Conservation (phyloP, 2,329 filamentous ascomycete species). For the Claviceps sp. region DNA sequence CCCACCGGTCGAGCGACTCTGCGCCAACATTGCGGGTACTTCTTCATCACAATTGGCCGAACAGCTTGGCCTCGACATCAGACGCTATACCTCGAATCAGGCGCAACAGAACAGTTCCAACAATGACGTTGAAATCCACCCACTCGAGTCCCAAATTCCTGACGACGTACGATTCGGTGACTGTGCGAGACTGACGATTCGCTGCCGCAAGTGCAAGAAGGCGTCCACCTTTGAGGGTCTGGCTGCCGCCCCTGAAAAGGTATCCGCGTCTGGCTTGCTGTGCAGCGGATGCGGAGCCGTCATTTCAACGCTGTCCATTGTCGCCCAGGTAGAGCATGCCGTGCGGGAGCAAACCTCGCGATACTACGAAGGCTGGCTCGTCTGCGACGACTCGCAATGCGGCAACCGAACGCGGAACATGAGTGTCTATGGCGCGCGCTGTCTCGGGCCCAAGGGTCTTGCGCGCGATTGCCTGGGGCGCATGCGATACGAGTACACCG, state of each 20-base stretch:
- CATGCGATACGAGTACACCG: constrained; percentile 78
- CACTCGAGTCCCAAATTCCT: constrained; percentile 86
- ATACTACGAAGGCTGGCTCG: constrained; percentile 88
- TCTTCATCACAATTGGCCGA: constrained; percentile 83
- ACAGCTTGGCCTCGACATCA: constrained; percentile 81
- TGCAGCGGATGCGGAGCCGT: constrained; percentile 56
- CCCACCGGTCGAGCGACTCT: constrained; percentile 92
- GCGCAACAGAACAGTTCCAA: constrained; percentile 34
- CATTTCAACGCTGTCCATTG: constrained; percentile 58
- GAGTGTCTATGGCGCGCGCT: constrained; percentile 82
- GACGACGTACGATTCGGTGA: constrained; percentile 82
- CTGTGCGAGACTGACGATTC: constrained; percentile 61
- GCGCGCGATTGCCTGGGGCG: constrained; percentile 72
- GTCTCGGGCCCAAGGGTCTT: constrained; percentile 74
- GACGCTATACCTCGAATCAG: constrained; percentile 54
- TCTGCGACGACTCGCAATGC: constrained; percentile 82
- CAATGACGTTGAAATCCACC: constrained; percentile 64
- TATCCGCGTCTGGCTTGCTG: constrained; percentile 61
- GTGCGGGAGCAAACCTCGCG: constrained; percentile 64
- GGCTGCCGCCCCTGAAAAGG: constrained; percentile 37
- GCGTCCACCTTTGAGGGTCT: constrained; percentile 67
- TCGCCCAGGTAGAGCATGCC: constrained; percentile 77
- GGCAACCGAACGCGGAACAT: constrained; percentile 80
- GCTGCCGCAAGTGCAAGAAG: constrained; percentile 69
- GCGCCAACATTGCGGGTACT: constrained; percentile 87